These are phyloP conservation scores for Botrytis pseudocinerea DNA, from an alignment of 2,329 filamentous ascomycete species.

Conservation along the genomic window DNA sequence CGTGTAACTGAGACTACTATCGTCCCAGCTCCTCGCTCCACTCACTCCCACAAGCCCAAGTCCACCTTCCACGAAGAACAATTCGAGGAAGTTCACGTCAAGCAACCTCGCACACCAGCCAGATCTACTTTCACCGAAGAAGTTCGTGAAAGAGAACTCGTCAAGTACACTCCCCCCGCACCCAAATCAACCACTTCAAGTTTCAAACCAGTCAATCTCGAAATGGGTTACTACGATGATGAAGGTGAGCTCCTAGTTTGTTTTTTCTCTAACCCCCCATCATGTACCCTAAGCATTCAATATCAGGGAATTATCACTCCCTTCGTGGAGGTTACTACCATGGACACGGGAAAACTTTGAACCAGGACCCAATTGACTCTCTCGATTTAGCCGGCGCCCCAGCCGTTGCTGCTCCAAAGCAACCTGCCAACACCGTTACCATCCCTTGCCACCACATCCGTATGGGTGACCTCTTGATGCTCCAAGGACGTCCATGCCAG, in stretches of 20 bases:
- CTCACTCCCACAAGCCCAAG: slow-evolving; percentile 34
- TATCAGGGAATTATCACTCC: slow-evolving; percentile 67
- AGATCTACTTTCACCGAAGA: slow-evolving; percentile 35
- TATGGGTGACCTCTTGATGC: slow-evolving; percentile 96
- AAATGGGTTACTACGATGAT: slow-evolving; percentile 81
- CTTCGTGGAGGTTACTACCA: slow-evolving; percentile 62
- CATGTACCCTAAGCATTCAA: slow-evolving; percentile 32
- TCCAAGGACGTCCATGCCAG: slow-evolving; percentile 98
- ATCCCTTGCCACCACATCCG: slow-evolving; percentile 99
- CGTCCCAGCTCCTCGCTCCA: slow-evolving; percentile 40
- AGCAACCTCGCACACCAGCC: slow-evolving; percentile 38
- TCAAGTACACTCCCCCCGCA: slow-evolving; percentile 33
- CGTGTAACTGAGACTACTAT: slow-evolving; percentile 40
- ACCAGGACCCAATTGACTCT: slow-evolving; percentile 25
- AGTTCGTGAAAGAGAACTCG: slow-evolving; percentile 30
- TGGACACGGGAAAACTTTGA: slow-evolving; percentile 13
- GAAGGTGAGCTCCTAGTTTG: slow-evolving; percentile 46
- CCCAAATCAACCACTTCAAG: slow-evolving; percentile 28
- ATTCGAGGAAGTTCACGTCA: slow-evolving; percentile 29
- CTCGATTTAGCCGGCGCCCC: slow-evolving; percentile 24
- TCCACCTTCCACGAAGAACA: slow-evolving; percentile 29
- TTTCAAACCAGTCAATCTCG: slow-evolving; percentile 42
- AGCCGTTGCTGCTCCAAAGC: slow-evolving; percentile 32
- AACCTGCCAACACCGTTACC: slow-evolving; percentile 78
- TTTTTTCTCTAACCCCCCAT: slow-evolving; percentile 25